Conservation (phyloP, 164 flowering plant genomes). For the Paratinospora sagittata region DNA sequence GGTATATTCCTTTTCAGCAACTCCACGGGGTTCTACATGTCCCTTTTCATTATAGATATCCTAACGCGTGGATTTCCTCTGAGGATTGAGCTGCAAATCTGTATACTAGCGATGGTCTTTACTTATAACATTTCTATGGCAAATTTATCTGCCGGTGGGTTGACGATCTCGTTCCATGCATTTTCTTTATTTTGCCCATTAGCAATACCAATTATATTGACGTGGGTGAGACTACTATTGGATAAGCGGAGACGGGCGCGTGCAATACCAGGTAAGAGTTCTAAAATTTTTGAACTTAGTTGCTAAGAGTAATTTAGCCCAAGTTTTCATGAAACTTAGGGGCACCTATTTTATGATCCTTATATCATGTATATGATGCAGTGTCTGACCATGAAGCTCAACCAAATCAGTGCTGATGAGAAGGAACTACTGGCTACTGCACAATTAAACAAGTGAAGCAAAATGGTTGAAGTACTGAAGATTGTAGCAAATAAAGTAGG, state of each 20-base stretch:
- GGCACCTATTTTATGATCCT: too few species aligned
- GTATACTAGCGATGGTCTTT: not conserved
- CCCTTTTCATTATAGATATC: conserved; percentile 9
- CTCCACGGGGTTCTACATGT: conserved; percentile 10
- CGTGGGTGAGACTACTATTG: conserved; percentile 1
- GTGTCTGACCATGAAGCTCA: too few species aligned
- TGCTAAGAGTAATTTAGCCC: too few species aligned
- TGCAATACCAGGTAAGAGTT: too few species aligned
- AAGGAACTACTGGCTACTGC: too few species aligned
- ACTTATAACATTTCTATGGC: not conserved
- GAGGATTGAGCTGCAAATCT: conserved; percentile 7
- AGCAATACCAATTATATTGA: not conserved
- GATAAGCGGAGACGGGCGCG: not conserved
- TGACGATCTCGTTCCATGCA: not conserved
- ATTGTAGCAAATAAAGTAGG: too few species aligned
- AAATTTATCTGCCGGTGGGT: not conserved
- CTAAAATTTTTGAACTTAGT: too few species aligned
- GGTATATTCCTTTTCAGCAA: conserved; percentile 7
- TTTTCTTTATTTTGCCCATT: not conserved
- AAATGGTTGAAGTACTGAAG: too few species aligned
- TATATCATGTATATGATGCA: too few species aligned
- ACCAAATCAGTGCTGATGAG: too few species aligned
- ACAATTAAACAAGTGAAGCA: too few species aligned
- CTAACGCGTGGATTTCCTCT: conserved; percentile 14
- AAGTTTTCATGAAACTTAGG: too few species aligned